phyloP scores from a whole-genome alignment of 768 basidiomycete genomes.

The Cantharellus cinnabarinus region DNA sequence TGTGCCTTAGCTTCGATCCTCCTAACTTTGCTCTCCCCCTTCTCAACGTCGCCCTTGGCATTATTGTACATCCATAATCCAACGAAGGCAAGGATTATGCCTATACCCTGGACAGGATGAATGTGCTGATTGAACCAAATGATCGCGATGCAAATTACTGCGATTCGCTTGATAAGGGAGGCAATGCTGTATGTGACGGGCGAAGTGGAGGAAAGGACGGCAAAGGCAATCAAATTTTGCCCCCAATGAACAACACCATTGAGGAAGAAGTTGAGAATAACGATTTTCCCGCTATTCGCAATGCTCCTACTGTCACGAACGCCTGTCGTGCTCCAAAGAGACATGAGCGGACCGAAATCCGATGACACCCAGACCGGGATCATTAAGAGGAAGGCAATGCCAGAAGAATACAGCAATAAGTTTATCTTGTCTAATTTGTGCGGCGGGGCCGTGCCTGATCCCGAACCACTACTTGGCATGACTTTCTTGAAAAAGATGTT shows the following conservation, averaged over 20 bases:
- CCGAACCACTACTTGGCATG: slow-evolving; percentile 40
- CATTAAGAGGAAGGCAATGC: slow-evolving; percentile 91
- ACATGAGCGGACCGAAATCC: slow-evolving; percentile 49
- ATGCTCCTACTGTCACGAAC: not conserved
- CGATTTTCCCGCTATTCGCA: slow-evolving; percentile 17
- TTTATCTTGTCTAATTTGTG: slow-evolving; percentile 95
- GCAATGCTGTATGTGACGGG: slow-evolving; percentile 99
- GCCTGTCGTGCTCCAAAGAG: slow-evolving; percentile 14
- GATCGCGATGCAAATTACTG: slow-evolving; percentile 93
- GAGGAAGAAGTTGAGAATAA: slow-evolving; percentile 67
- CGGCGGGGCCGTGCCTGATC: slow-evolving; percentile 16
- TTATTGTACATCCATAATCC: slow-evolving; percentile 94
- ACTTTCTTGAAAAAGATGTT: slow-evolving; percentile 99
- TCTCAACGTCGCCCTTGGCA: slow-evolving; percentile 80
- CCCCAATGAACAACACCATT: slow-evolving; percentile 94
- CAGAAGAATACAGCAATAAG: slow-evolving; percentile 79
- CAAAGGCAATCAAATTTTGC: slow-evolving; percentile 94
- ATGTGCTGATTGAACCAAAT: slow-evolving; percentile 86
- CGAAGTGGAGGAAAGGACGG: slow-evolving; percentile 86
- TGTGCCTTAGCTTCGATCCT: slow-evolving; percentile 53
- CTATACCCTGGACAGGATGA: slow-evolving; percentile 64
- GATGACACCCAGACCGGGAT: slow-evolving; percentile 85
- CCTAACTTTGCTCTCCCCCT: slow-evolving; percentile 75
- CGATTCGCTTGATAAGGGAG: slow-evolving; percentile 91
- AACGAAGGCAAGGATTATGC: slow-evolving; percentile 76